A percentile compares a stretch with the other conserved stretches of the same genome.
Evolutionary conservation across 495 filamentous ascomycete genomes (phyloP).

Genomic region (Lasiosphaeria miniovina): DNA sequence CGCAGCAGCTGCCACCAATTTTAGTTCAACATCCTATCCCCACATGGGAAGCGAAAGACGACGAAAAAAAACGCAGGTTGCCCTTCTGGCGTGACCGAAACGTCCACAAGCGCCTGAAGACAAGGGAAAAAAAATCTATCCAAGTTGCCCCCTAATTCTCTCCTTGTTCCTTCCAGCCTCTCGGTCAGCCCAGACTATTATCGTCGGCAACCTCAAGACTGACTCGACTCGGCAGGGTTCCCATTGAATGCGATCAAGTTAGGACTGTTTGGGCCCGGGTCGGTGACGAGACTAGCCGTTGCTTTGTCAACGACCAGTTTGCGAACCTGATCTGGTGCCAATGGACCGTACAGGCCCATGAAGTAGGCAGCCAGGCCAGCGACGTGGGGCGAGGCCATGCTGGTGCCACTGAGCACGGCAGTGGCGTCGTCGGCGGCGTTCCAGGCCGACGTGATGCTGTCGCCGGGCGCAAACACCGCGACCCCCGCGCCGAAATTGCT

Average conservation of each 20-base stretch:
- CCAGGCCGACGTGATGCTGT: conserved; percentile 30
- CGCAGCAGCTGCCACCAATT: too few relatives aligned
- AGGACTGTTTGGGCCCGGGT: conserved; percentile 16
- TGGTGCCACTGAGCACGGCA: conserved; percentile 57
- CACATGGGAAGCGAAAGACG: too few relatives aligned
- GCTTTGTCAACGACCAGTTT: conserved; percentile 38
- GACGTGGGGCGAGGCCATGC: conserved; percentile 59
- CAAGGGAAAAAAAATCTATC: too few relatives aligned
- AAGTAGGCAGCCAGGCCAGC: conserved; percentile 56
- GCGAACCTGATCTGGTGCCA: conserved; percentile 10
- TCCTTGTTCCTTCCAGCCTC: too few relatives aligned
- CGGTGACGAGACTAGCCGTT: conserved; percentile 24
- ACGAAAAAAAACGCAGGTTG: too few relatives aligned
- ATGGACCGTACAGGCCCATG: conserved; percentile 27
- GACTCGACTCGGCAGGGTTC: neutral
- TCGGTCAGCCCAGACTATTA: too few relatives aligned
- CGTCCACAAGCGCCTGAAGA: too few relatives aligned
- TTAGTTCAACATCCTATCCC: too few relatives aligned
- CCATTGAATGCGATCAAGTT: conserved; percentile 23
- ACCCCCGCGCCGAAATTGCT: conserved; percentile 57
- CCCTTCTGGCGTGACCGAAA: too few relatives aligned
- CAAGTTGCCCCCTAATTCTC: too few relatives aligned
- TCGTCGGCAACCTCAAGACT: too few relatives aligned
- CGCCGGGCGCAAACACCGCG: conserved; percentile 57
- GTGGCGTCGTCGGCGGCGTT: conserved; percentile 11